Evolutionary conservation across 768 basidiomycete species (phyloP), one percentile per base, ranked within the genome.

Genomic region (Mrakia gelida): DNA sequence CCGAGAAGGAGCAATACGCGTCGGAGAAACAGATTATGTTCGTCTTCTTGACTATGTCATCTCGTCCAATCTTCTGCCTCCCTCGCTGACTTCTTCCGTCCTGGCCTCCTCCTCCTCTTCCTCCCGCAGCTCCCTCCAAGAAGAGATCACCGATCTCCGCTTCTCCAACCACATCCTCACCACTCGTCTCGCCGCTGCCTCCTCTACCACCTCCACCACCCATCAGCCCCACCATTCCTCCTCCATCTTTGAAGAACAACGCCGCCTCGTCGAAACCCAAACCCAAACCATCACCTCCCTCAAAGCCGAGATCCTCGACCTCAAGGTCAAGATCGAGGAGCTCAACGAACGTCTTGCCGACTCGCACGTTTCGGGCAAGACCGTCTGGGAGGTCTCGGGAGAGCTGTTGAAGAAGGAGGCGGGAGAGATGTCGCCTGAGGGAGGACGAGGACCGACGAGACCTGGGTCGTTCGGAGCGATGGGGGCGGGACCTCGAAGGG

Each of bases 311-410:
- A 70, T 70, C 38, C 67, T 70, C 10, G 23, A 41, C 1, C 67
- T 70, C 15, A 70, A 43, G 67, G 67, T 70, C 26, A 34, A 70
- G 34, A n/a, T 70, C 67, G 67, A 70, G 67, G 67, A 70, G 26
- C 67, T 70, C 23, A 70, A 34, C 38, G 67, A 70, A 23, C 67
- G 38, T 34, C 32, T 70, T 7, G 67, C 67, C 16, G 67, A 70
- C 38, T 21, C 38, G 21, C 26, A 70, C 9, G 67, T 70, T 16
- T 34, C 16, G 7, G 67, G 67, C 3, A 70, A 43, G 67, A 70
- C 67, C 32, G 67, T 70, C 8, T 70, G 67, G 67, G 67, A 70
- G 41, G 21, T 26, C 15, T 34, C 67, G 23, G 23, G 26, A 7
- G 38, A 41, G 7, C 11, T 70, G 34, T 3, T 21, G 18, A 26